A percentile compares a stretch with the other conserved stretches of the same genome.
Evolutionary conservation across 768 basidiomycete species (phyloP).

Genomic region (Hypholoma fasciculare): DNA sequence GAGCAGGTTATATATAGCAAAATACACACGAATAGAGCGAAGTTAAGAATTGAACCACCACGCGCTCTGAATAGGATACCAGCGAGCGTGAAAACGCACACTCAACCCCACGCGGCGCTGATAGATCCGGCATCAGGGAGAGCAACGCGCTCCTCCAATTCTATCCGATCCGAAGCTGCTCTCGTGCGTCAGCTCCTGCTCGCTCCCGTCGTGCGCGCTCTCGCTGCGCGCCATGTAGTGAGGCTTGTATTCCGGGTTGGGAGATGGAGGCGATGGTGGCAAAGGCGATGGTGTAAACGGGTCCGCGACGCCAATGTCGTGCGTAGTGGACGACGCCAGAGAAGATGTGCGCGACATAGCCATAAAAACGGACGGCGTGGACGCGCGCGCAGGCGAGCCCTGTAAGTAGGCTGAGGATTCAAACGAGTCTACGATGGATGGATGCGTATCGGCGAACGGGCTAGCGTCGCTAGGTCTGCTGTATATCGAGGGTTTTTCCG

Average conservation of each 20-base stretch:
- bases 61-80: too few species aligned
- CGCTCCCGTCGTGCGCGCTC: constrained; percentile 12
- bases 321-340: constrained; percentile 10
- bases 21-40: too few species aligned
- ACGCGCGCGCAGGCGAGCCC: constrained; percentile 8
- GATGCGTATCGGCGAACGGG: constrained; percentile 16
- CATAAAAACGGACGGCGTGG: too few species aligned
- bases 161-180: constrained; percentile 44
- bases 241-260: constrained; percentile 5
- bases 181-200: constrained; percentile 35
- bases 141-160: constrained; percentile 42
- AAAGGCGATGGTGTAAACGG: constrained; percentile 11
- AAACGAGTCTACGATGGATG: constrained; percentile 5
- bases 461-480: constrained; percentile 9
- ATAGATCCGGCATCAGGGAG: constrained; percentile 63
- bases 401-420: constrained; percentile 25
- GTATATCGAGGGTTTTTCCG: constrained; percentile 23
- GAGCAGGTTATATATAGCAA: too few species aligned
- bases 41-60: too few species aligned
- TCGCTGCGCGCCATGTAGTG: constrained; percentile 28
- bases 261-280: constrained; percentile 1
- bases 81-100: neutral
- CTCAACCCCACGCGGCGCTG: constrained; percentile 24
- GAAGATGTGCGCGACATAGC: constrained; percentile 11
- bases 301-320: neutral